These are phyloP conservation scores for Suillus spraguei DNA, from an alignment of 768 basidiomycete species.

Conservation along the genomic window DNA sequence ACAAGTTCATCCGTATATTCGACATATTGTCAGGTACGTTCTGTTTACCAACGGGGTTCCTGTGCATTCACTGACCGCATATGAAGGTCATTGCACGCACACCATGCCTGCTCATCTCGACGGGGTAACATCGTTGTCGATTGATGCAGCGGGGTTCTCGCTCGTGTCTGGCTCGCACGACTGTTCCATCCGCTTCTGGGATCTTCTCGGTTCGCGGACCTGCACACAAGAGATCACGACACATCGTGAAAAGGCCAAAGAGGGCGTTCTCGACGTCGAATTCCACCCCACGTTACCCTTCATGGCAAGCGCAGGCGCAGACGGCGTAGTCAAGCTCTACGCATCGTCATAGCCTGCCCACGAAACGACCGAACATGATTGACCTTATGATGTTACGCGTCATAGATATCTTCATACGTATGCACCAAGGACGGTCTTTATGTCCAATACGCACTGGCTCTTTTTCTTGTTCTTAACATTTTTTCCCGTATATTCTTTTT, in stretches of 20 bases:
- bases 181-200: slow-evolving; percentile 95
- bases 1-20: slow-evolving; percentile 90
- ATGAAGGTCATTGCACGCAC: slow-evolving; percentile 79
- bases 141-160: slow-evolving; percentile 85
- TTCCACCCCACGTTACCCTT: slow-evolving; percentile 83
- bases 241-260: slow-evolving; percentile 87
- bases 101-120: slow-evolving; percentile 91
- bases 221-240: slow-evolving; percentile 89
- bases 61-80: slow-evolving; percentile 10
- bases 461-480: slow-evolving; percentile 13
- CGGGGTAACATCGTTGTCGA: slow-evolving; percentile 87
- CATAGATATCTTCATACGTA: slow-evolving; percentile 24
- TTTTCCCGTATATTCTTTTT: slow-evolving; percentile 10
- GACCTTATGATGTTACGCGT: slow-evolving; percentile 15
- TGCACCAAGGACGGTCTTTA: slow-evolving; percentile 30
- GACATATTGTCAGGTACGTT: slow-evolving; percentile 77
- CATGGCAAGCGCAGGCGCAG: slow-evolving; percentile 94
- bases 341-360: slow-evolving; percentile 66
- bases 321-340: slow-evolving; percentile 91
- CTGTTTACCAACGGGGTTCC: not conserved
- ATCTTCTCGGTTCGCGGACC: slow-evolving; percentile 74
- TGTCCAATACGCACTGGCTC: slow-evolving; percentile 19
- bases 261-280: slow-evolving; percentile 89
- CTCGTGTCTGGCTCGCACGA: slow-evolving; percentile 93
- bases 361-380: not conserved